These are phyloP conservation scores for Torulaspora microellipsoides DNA, from an alignment of 805 yeast species.

Conservation along the genomic window DNA sequence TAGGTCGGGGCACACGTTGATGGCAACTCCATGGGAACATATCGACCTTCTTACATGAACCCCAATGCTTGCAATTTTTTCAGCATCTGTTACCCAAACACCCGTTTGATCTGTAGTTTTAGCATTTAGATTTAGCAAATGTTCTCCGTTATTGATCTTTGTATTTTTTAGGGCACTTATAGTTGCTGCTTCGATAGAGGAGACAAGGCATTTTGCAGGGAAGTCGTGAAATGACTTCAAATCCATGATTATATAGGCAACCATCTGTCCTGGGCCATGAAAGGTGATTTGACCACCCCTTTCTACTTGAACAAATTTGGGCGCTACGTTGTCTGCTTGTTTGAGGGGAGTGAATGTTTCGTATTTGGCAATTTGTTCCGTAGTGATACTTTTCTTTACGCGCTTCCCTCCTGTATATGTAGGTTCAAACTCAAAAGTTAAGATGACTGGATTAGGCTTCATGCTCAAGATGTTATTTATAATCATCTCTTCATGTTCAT, in stretches of 20 bases:
- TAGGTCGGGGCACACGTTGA: constrained; percentile 73
- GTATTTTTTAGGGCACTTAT: constrained; percentile 41
- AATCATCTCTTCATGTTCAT: constrained; percentile 45
- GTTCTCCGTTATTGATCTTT: constrained; percentile 6
- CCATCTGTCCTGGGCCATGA: constrained; percentile 95
- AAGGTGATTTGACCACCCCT: constrained; percentile 96
- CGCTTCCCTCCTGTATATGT: constrained; percentile 92
- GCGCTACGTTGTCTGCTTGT: constrained; percentile 37
- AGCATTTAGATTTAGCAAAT: constrained; percentile 20
- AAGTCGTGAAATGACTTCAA: constrained; percentile 53
- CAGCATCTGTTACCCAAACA: constrained; percentile 63
- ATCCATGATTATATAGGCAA: constrained; percentile 75
- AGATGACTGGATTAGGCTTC: constrained; percentile 61
- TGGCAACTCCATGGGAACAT: constrained; percentile 85
- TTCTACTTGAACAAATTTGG: constrained; percentile 67
- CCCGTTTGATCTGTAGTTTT: constrained; percentile 72
- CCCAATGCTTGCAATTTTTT: constrained; percentile 85
- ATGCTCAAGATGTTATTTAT: constrained; percentile 40
- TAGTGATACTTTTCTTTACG: constrained; percentile 50
- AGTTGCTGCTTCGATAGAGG: constrained; percentile 55
- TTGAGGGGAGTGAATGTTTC: constrained; percentile 27
- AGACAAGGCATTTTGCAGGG: constrained; percentile 61
- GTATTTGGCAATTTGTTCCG: constrained; percentile 24
- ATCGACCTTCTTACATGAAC: constrained; percentile 78
- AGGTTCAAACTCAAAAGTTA: constrained; percentile 81